Percentiles rank a stretch among this genome's conserved stretches.
Evolutionary conservation across 2,329 filamentous ascomycete species (phyloP).

Genomic region (Blastomyces percursus): DNA sequence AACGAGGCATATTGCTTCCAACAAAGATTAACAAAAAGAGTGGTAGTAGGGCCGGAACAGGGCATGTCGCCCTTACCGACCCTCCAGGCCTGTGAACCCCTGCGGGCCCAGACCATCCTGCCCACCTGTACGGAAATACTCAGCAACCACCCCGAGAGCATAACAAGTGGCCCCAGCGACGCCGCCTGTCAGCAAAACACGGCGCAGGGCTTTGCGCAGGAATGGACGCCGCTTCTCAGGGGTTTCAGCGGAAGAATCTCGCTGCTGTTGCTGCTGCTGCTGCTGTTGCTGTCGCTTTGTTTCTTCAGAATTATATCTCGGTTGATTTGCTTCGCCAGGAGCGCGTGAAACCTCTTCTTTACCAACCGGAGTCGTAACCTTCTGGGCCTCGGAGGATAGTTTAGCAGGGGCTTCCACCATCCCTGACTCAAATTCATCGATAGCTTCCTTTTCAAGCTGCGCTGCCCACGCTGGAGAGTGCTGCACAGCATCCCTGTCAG

Average conservation of each 20-base stretch:
- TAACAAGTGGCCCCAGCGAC: constrained; percentile 32
- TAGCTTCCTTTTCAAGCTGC: constrained; percentile 9
- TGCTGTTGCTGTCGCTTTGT: neutral
- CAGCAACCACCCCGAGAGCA: constrained; percentile 30
- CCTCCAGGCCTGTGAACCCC: constrained; percentile 25
- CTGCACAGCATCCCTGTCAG: neutral
- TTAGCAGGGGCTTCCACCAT: neutral
- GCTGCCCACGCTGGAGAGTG: constrained; percentile 8
- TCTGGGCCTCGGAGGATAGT: constrained; percentile 12
- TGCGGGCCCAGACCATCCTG: constrained; percentile 28
- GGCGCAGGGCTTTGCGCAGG: constrained; percentile 19
- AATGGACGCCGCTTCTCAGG: constrained; percentile 11
- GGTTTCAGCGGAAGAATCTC: constrained; percentile 10
- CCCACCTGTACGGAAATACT: constrained; percentile 35
- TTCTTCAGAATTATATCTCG: constrained; percentile 4
- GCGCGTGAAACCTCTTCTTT: neutral
- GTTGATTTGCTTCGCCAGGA: constrained; percentile 10
- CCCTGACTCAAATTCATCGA: constrained; percentile 7
- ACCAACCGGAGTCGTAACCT: constrained; percentile 8
- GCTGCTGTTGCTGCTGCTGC: constrained; percentile 6
- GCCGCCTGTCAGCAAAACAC: constrained; percentile 27
- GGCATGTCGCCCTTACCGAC: constrained; percentile 2
- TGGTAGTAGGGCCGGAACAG: no score
- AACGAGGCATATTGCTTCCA: no score
- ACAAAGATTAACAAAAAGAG: no score